A percentile compares a stretch with the other conserved stretches of the same genome.
Evolutionary conservation across 2,329 filamentous ascomycete genomes (phyloP).

Genomic region (Pleoardoris graminearum): DNA sequence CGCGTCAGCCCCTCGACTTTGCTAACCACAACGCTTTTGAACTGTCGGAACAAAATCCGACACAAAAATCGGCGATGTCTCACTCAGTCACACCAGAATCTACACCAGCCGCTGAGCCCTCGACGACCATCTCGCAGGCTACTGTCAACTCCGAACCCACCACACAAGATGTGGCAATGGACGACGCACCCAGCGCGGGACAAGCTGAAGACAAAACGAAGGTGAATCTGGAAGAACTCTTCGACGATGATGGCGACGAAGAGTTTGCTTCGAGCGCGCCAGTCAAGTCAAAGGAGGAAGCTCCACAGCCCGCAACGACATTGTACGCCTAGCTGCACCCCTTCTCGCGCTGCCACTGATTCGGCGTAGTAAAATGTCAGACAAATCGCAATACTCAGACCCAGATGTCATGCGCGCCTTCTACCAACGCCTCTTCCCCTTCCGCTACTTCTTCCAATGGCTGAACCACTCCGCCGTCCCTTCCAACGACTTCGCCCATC

Average conservation of each 20-base stretch:
- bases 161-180: conserved; percentile 37
- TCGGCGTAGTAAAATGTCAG: conserved; percentile 40
- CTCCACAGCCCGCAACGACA: conserved; percentile 44
- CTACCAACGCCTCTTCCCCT: conserved; percentile 94
- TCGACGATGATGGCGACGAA: conserved; percentile 56
- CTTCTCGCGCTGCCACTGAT: conserved; percentile 18
- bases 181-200: conserved; percentile 32
- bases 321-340: conserved; percentile 29
- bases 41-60: not conserved
- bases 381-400: conserved; percentile 60
- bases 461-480: conserved; percentile 90
- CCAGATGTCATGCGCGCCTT: conserved; percentile 88
- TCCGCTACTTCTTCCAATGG: conserved; percentile 95
- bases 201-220: conserved; percentile 33
- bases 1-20: not conserved
- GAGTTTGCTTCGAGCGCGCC: conserved; percentile 62
- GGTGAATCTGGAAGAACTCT: conserved; percentile 60
- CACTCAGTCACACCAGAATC: conserved; percentile 50
- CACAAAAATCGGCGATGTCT: conserved; percentile 44
- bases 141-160: conserved; percentile 24
- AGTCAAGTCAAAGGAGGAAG: conserved; percentile 48
- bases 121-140: conserved; percentile 46
- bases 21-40: not conserved
- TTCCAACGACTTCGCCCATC: conserved; percentile 83
- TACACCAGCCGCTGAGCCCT: conserved; percentile 45